These are phyloP conservation scores for Byssothecium circinans DNA, from an alignment of 2,329 filamentous ascomycete species.

Conservation along the genomic window DNA sequence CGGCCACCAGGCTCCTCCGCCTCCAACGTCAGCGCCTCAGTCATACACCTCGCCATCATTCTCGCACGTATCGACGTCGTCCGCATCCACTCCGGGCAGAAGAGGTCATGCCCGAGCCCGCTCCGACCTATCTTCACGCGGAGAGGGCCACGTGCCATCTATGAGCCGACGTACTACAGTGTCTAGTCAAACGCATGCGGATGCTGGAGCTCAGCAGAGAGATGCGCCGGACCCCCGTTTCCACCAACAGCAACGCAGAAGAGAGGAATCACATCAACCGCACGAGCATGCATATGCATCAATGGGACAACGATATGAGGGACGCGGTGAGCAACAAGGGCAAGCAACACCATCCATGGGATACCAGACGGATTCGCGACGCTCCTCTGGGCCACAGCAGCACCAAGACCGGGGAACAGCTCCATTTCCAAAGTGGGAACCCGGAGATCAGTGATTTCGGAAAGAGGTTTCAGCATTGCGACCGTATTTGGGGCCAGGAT, in stretches of 20 bases:
- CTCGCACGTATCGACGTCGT: constrained; percentile 60
- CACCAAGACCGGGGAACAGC: constrained; percentile 36
- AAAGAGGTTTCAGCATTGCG: constrained; percentile 25
- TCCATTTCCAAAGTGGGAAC: constrained; percentile 42
- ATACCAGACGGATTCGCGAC: constrained; percentile 38
- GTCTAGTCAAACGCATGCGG: constrained; percentile 33
- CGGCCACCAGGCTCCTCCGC: constrained; percentile 54
- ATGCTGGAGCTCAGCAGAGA: constrained; percentile 27
- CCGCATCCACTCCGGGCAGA: constrained; percentile 58
- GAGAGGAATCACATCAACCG: constrained; percentile 24
- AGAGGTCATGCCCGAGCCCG: constrained; percentile 65
- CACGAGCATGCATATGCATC: constrained; percentile 23
- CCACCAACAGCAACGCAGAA: constrained; percentile 17
- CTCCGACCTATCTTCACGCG: constrained; percentile 61
- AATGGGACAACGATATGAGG: constrained; percentile 28
- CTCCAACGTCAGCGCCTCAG: constrained; percentile 54
- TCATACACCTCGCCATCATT: constrained; percentile 53
- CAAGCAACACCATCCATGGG: constrained; percentile 26
- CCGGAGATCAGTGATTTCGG: constrained; percentile 35
- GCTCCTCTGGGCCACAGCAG: constrained; percentile 34
- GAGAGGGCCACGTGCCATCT: constrained; percentile 33
- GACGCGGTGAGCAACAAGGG: constrained; percentile 27
- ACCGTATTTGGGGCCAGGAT: constrained; percentile 20
- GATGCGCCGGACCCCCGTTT: constrained; percentile 28
- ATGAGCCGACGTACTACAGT: constrained; percentile 38